Evolutionary conservation across 2,329 filamentous ascomycete species (phyloP), one percentile per base, ranked within the genome.

Genomic region (Xylariaceae sp.): DNA sequence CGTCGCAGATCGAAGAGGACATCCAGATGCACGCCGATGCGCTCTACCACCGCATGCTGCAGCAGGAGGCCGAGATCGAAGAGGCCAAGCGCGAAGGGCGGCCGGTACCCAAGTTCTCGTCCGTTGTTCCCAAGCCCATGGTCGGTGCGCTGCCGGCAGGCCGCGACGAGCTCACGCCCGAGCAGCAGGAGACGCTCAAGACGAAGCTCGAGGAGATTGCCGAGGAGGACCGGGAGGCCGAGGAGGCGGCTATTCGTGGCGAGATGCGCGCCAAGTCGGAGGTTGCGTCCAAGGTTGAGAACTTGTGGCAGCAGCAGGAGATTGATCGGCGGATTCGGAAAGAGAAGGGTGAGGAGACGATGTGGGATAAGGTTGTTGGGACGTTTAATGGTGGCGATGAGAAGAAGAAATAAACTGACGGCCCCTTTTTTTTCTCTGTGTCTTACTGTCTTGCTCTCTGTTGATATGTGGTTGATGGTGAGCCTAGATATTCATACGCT

Each of bases 21-120:
- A 91, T 99, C 62, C 94, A 97, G 75, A 90, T 97, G 87, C 92
- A 97, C 73, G 93, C 93, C 60, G 94, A 99, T 76, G 85, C 84
- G 64, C 80, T 99, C 47, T 99, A 92, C 74, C 89, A 93, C 69
- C 85, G 88, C 67, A 91, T 97, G 87, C 75, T 96, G 44, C 82
- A 85, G 62, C 91, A 96, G 72, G 93, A 99, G 74, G 80, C 79
- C 17, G 83, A 82, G 63, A 85, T 89, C n/a, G 84, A 88, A 64
- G 81, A 85, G 68, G 89, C 88, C 42, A 86, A 86, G 73, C 78
- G 80, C 56, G 81, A 83, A 64, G 85, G 84, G 34, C 74, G 73
- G n/a, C 79, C 82, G 0, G 71, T 79, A 51, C 87, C 88, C 0
- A 75, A 77, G 17, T 86, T 89, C 68, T 77, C 83, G 51, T 79